phyloP scores from a whole-genome alignment of 2,329 filamentous ascomycete genomes.

The Xylaria sp. region DNA sequence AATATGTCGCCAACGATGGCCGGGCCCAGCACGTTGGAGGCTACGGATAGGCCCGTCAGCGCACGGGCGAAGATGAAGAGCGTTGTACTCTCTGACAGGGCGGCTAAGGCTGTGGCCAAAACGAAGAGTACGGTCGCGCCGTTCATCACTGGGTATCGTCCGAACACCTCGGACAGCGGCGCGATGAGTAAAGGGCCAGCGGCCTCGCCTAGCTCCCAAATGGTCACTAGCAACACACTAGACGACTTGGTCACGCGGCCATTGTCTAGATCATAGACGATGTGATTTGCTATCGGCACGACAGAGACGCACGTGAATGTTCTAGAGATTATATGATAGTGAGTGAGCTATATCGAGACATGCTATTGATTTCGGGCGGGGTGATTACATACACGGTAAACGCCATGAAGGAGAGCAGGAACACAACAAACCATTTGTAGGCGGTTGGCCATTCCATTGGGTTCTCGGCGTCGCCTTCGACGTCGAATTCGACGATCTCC shows the following conservation, averaged over 20 bases:
- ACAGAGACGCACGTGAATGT: constrained; percentile 64
- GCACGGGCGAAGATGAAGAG: constrained; percentile 60
- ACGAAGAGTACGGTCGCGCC: constrained; percentile 58
- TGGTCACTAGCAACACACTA: constrained; percentile 68
- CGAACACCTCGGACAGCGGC: constrained; percentile 66
- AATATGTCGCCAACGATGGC: constrained; percentile 70
- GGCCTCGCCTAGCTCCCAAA: constrained; percentile 72
- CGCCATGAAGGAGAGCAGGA: constrained; percentile 57
- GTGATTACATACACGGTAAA: constrained; percentile 57
- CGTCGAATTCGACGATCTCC: constrained; percentile 52
- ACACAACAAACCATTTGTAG: constrained; percentile 61
- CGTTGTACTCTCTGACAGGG: constrained; percentile 51
- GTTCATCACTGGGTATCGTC: constrained; percentile 61
- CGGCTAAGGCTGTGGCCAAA: constrained; percentile 52
- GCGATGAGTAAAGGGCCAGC: constrained; percentile 66
- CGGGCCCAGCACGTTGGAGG: constrained; percentile 67
- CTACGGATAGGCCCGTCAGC: constrained; percentile 66
- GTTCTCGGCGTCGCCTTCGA: constrained; percentile 54
- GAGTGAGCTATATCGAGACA: background rate
- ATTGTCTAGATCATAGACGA: constrained; percentile 53
- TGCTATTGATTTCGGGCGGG: background rate
- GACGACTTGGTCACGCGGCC: constrained; percentile 51
- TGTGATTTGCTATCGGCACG: constrained; percentile 58
- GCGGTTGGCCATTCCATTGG: constrained; percentile 58
- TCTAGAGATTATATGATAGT: constrained; percentile 39